Conservation (phyloP, 805 yeast genomes). For the Cyberlindnera bimundalis region DNA sequence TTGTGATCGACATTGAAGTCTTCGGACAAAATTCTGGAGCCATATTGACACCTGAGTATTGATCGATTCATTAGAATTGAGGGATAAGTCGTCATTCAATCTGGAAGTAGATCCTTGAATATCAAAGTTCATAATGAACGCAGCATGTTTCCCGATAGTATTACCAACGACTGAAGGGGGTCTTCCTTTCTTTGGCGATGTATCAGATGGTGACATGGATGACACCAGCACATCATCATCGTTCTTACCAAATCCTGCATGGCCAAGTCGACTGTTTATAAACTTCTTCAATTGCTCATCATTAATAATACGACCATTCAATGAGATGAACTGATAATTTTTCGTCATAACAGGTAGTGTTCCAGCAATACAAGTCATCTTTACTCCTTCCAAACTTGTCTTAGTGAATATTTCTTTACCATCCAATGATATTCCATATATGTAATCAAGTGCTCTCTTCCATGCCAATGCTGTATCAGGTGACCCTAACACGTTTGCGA, state of each 20-base stretch:
- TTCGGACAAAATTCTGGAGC: neutral
- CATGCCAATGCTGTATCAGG: slow-evolving; percentile 2
- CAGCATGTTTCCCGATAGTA: slow-evolving; percentile 36
- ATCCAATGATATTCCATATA: slow-evolving; percentile 31
- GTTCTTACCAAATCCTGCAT: slow-evolving; percentile 23
- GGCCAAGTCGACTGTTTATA: slow-evolving; percentile 28
- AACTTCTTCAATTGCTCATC: slow-evolving; percentile 14
- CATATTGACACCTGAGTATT: neutral
- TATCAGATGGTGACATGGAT: slow-evolving; percentile 13
- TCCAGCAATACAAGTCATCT: slow-evolving; percentile 40
- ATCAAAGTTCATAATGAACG: slow-evolving; percentile 33
- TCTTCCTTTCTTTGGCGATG: slow-evolving; percentile 27
- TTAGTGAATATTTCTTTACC: neutral
- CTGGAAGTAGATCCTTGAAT: slow-evolving; percentile 31
- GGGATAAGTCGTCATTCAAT: slow-evolving; percentile 26
- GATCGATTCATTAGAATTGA: slow-evolving; percentile 27
- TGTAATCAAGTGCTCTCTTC: slow-evolving; percentile 21
- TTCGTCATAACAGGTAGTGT: slow-evolving; percentile 32
- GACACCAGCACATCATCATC: slow-evolving; percentile 14
- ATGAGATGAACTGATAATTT: slow-evolving; percentile 41
- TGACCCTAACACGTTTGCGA: slow-evolving; percentile 2
- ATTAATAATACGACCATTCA: slow-evolving; percentile 36
- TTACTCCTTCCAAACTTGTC: slow-evolving; percentile 23
- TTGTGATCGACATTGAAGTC: too few species aligned
- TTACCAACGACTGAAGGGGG: slow-evolving; percentile 29